Evolutionary conservation across 2,329 filamentous ascomycete species (phyloP).

Genomic region (Anthostomella pinea): DNA sequence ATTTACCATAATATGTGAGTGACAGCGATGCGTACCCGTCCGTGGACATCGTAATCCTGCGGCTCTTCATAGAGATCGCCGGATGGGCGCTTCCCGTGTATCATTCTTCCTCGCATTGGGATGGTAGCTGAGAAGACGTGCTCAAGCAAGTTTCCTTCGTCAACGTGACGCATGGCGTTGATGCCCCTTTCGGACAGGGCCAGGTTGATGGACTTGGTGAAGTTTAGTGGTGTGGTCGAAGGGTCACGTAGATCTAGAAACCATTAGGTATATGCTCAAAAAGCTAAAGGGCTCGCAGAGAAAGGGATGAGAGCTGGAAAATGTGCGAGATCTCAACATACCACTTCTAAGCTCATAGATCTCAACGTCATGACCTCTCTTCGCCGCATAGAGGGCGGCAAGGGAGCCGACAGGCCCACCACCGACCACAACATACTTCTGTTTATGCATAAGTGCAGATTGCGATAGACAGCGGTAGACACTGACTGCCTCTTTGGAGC

Average conservation of each 20-base stretch:
- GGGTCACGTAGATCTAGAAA: constrained; percentile 78
- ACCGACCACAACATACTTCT: constrained; percentile 82
- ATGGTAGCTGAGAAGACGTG: constrained; percentile 75
- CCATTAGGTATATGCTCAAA: constrained; percentile 8
- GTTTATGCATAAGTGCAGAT: constrained; percentile 37
- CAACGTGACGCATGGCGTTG: constrained; percentile 74
- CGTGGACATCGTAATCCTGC: constrained; percentile 90
- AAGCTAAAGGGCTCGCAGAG: constrained; percentile 4
- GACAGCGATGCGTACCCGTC: constrained; percentile 57
- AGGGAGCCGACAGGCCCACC: constrained; percentile 91
- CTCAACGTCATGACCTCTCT: constrained; percentile 84
- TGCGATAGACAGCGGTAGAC: too few relatives aligned
- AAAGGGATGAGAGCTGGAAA: constrained; percentile 1
- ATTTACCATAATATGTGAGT: background rate
- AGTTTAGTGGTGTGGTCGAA: constrained; percentile 81
- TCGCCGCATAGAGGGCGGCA: constrained; percentile 87
- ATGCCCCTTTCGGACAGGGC: constrained; percentile 93
- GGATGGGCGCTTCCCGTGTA: constrained; percentile 67
- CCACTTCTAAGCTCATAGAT: constrained; percentile 91
- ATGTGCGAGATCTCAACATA: constrained; percentile 43
- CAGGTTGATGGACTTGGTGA: constrained; percentile 97
- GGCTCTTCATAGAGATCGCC: constrained; percentile 71
- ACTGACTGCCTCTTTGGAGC: too few relatives aligned
- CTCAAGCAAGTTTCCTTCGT: constrained; percentile 65
- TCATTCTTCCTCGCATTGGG: constrained; percentile 95